Base-by-base conservation (phyloP, 2,329 filamentous ascomycete species). In the Rhexocercosporidium sp. region DNA sequence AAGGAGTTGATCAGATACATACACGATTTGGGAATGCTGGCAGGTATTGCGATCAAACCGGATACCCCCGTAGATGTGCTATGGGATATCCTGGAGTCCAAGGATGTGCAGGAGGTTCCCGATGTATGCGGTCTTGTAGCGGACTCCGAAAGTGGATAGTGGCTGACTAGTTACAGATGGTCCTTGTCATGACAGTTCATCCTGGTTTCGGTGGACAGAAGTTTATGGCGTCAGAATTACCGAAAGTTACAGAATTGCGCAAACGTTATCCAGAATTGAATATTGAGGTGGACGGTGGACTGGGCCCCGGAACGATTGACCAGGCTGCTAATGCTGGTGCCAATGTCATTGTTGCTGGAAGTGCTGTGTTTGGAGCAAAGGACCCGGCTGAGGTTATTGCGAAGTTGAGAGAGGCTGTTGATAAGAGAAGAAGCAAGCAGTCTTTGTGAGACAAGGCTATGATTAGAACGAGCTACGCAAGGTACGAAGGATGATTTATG, bases 191-290 rank as follows among this genome's bases (percentile, higher is more conserved):
- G 96, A 99, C 96, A 0, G 96, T 99, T 51, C 88, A 99, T 81
- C 96, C 96, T 53, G 96, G 96, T 54, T 99, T 99, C 77, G 96
- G 96, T 70, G 96, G 96, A 7, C 96, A 99, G 79, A 97, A 97
- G 78, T 99, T 99, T 85, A 98, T 98, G 94, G 90, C 93, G 14
- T 93, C 92, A 7, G 93, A 97, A 82, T 88, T 99, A 73, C 94
- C 95, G 77, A 99, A 99, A 83, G 96, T 99, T 27, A 82, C 91
- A 72, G 93, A 90, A 46, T 84, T 99, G 73, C 89, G 96, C 68
- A 83, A 90, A 77, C 89, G 88, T 76, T 99, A 98, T 78, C 95
- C 96, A 2, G 87, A 97, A 6, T 82, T 99, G 69, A 96, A 97
- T 82, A 99, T 99, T 75, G 96, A 99, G 81, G 95, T 99, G 47